Percentiles rank a stretch among this genome's conserved stretches.
Evolutionary conservation across 495 filamentous ascomycete species (phyloP).

Genomic region (Penicillium maclennaniae): DNA sequence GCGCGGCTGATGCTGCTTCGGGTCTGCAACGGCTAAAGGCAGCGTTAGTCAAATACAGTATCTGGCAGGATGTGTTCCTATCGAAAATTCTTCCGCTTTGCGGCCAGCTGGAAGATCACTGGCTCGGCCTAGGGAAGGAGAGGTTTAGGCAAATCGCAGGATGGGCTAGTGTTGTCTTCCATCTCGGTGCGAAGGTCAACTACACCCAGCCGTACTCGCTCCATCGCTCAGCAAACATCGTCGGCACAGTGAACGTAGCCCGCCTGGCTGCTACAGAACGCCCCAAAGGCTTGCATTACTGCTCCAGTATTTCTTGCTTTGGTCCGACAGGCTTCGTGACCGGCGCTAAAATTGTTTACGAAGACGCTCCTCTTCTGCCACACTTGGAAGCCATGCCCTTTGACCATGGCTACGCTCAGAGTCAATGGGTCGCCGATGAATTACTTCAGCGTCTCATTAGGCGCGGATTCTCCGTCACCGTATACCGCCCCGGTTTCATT

Average conservation of each 20-base stretch:
- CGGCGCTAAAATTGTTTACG: conserved; percentile 1
- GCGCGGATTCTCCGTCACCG: conserved; percentile 12
- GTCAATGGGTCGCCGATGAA: conserved; percentile 23
- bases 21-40: conserved; percentile 2
- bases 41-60: conserved; percentile 5
- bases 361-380: conserved; percentile 7
- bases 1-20: not conserved
- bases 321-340: conserved; percentile 15
- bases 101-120: conserved; percentile 6
- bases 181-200: conserved; percentile 17
- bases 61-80: conserved; percentile 5
- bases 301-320: conserved; percentile 16
- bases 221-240: conserved; percentile 14
- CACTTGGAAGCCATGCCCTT: conserved; percentile 15
- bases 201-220: conserved; percentile 19
- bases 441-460: conserved; percentile 15
- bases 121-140: conserved; percentile 1
- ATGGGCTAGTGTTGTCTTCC: conserved; percentile 21
- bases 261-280: conserved; percentile 6
- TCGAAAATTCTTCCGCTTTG: conserved; percentile 8
- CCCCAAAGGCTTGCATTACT: conserved; percentile 13
- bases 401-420: conserved; percentile 25
- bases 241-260: conserved; percentile 13
- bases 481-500: conserved; percentile 24
- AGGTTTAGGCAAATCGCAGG: conserved; percentile 11